A percentile compares a stretch with the other conserved stretches of the same genome.
phyloP scores from a whole-genome alignment of 2,329 filamentous ascomycete genomes.

The Alternaria hordeiaustralica region DNA sequence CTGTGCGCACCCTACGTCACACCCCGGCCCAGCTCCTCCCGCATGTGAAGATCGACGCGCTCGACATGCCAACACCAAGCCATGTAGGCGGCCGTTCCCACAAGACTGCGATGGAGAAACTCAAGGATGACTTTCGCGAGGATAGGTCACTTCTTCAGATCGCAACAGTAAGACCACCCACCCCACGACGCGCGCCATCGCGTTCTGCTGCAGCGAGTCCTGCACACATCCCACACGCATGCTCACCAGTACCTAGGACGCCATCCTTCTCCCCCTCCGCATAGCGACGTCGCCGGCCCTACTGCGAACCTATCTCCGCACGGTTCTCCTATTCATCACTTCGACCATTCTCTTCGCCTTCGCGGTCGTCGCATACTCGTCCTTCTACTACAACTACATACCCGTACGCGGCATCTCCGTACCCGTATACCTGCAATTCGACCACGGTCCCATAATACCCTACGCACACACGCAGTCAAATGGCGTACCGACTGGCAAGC shows the following conservation, averaged over 20 bases:
- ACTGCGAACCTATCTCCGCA: constrained; percentile 69
- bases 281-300: constrained; percentile 66
- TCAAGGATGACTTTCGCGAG: constrained; percentile 26
- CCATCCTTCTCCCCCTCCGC: constrained; percentile 61
- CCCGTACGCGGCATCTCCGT: constrained; percentile 68
- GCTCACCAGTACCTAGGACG: constrained; percentile 52
- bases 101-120: constrained; percentile 27
- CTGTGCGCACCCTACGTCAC: constrained; percentile 41
- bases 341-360: constrained; percentile 63
- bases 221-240: neutral
- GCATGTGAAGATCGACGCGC: constrained; percentile 35
- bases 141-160: constrained; percentile 19
- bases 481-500: constrained; percentile 1
- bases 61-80: constrained; percentile 8
- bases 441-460: constrained; percentile 38
- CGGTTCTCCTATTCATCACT: constrained; percentile 60
- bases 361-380: constrained; percentile 66
- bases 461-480: constrained; percentile 11
- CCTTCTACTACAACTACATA: constrained; percentile 74
- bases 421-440: constrained; percentile 71
- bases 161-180: constrained; percentile 26
- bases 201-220: neutral
- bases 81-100: neutral
- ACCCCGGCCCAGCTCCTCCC: neutral
- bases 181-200: neutral